Conservation (phyloP, 2,329 filamentous ascomycete species). For the Sphaerulina vaccinii region DNA sequence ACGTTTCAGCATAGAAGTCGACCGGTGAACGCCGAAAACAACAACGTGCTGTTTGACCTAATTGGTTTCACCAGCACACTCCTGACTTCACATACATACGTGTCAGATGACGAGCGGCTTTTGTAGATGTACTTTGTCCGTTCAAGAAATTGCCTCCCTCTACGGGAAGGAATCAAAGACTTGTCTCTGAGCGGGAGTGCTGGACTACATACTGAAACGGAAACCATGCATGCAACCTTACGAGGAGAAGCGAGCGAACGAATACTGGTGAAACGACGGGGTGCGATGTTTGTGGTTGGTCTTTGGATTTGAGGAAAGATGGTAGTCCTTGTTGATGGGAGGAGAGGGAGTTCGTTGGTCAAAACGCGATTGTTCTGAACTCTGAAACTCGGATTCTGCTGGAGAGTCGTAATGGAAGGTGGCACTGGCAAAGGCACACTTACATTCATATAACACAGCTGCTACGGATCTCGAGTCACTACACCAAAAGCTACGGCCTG, state of each 20-base stretch:
- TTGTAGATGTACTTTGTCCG: constrained; percentile 96
- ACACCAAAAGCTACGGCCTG: not conserved
- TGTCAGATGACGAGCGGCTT: constrained; percentile 67
- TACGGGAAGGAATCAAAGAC: constrained; percentile 88
- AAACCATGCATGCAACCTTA: not conserved
- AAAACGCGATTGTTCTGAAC: constrained; percentile 14
- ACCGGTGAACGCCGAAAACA: constrained; percentile 57
- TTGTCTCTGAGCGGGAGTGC: constrained; percentile 82
- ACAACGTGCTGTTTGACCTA: constrained; percentile 31
- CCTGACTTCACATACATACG: constrained; percentile 17
- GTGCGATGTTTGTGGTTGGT: not conserved
- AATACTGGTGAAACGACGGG: not conserved
- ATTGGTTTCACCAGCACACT: constrained; percentile 12
- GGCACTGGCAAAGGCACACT: constrained; percentile 8
- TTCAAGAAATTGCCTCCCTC: constrained; percentile 42
- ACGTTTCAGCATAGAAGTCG: constrained; percentile 46
- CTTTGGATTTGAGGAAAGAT: not conserved
- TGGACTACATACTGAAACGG: constrained; percentile 7
- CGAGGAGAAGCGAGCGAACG: constrained; percentile 2
- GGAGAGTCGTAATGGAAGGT: not conserved
- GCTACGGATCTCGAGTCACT: not conserved
- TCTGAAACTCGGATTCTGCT: constrained; percentile 15
- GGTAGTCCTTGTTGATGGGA: not conserved
- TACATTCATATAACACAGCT: not conserved
- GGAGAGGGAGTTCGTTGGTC: not conserved